phyloP scores from a whole-genome alignment of 2,329 filamentous ascomycete genomes.

The Ophiostoma perfectum region DNA sequence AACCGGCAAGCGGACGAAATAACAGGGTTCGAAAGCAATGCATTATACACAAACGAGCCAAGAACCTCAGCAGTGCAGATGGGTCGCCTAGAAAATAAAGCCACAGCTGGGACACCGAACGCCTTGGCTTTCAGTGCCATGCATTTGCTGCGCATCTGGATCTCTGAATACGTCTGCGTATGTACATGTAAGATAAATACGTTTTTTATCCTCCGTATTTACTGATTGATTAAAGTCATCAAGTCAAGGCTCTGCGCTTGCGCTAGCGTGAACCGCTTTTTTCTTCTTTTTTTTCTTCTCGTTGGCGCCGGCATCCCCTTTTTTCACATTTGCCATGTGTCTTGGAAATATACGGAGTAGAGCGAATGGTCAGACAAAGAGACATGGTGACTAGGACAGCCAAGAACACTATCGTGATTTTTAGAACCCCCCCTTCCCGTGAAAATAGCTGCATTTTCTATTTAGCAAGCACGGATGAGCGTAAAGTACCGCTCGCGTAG shows the following conservation, averaged over 20 bases:
- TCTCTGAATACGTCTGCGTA: too few species aligned
- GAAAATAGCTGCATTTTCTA: neutral
- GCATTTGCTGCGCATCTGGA: neutral
- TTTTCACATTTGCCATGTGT: neutral
- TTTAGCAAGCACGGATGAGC: neutral
- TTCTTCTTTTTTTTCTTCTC: too few species aligned
- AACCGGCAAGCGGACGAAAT: too few species aligned
- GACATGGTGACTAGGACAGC: neutral
- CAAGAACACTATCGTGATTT: neutral
- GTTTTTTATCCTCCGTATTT: neutral
- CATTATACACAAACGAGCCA: neutral
- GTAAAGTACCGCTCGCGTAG: neutral
- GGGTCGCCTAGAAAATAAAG: conserved; percentile 8
- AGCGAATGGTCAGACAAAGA: neutral
- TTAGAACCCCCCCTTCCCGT: neutral
- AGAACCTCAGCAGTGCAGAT: neutral
- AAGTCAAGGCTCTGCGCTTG: neutral
- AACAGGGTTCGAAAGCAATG: neutral
- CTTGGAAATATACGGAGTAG: neutral
- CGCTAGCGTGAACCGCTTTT: neutral
- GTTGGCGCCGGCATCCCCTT: conserved; percentile 9
- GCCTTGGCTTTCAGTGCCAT: neutral
- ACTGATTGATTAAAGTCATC: neutral
- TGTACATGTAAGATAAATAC: neutral
- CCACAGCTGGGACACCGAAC: neutral